Evolutionary conservation across 2,329 filamentous ascomycete genomes (phyloP), one percentile per base, ranked within the genome.

Genomic region (Aspergillus niger): DNA sequence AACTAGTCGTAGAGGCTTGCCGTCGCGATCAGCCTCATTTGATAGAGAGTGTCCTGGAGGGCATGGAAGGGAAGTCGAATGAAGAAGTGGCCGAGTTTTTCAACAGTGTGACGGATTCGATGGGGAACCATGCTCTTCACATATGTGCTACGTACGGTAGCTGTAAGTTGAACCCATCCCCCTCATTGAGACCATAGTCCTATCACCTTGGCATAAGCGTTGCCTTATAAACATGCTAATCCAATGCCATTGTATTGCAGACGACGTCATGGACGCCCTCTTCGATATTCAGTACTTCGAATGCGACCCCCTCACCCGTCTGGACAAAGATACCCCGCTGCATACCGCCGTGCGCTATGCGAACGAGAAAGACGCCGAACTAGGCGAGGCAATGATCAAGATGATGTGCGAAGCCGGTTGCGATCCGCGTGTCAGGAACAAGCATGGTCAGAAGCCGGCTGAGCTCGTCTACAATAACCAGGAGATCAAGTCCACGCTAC

Each of bases 1-100:
- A 98, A 81, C 86, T 91, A 72, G 86, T 98, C 69, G 87, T 98
- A 78, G 94, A 96, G 81, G 91, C 95, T 70, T 96, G 91, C 80
- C 91, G 94, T 63, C 87, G 92, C 72, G 94, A 98, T 84, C 97
- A 98, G 79, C 88, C 88, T 67, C 89, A 94, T 57, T 87, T 98
- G 62, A 86, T 98, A 59, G 80, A 85, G 69, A 89, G 95, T 70
- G 85, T 93, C 59, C 83, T 97, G 67, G 79, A 84, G 44, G 79
- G 80, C 66, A 80, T 86, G 72, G 85, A 85, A 66, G 78, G 80
- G 60, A 86, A 89, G 57, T 74, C 80, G 7, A 77, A 82, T 57
- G 83, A 86, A 61, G 83, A 90, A 70, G 86, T 91, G 62, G 88
- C 92, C 36, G 76, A 85, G 54, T 87, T 96, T 67, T 87, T 99